These are phyloP conservation scores for Fragaria ananassa DNA, from an alignment of 306 rosid genomes.

Conservation along the genomic window DNA sequence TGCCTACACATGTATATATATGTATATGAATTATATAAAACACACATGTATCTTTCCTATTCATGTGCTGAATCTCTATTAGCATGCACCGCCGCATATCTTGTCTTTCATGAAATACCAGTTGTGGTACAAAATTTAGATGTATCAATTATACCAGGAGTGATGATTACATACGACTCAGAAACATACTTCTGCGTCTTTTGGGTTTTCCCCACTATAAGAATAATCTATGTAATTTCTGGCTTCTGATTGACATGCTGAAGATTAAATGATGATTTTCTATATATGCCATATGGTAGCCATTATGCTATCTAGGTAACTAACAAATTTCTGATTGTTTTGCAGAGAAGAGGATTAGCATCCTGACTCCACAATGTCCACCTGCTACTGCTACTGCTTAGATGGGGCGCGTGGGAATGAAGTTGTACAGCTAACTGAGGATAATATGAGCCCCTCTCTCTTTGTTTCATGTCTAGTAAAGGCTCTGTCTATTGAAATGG, in stretches of 20 bases:
- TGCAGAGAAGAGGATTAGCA: conserved; percentile 63
- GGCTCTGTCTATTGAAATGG: conserved; percentile 38
- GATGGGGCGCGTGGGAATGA: conserved; percentile 21
- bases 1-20: no score
- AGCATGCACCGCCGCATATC: not conserved
- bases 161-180: not conserved
- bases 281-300: not conserved
- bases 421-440: conserved; percentile 57
- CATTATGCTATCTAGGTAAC: not conserved
- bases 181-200: not conserved
- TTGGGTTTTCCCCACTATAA: not conserved
- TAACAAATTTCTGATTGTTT: conserved; percentile 23
- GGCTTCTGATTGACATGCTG: not conserved
- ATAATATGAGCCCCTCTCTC: conserved; percentile 35
- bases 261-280: not conserved
- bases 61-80: not conserved
- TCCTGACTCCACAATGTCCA: conserved; percentile 40
- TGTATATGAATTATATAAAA: no score
- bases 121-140: not conserved
- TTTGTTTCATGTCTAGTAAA: conserved; percentile 32
- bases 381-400: conserved; percentile 34
- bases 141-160: not conserved
- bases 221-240: not conserved
- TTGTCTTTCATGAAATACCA: not conserved
- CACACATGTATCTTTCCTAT: not conserved